phyloP scores from a whole-genome alignment of 176 grass and related monocot genomes.

The Oryza rufipogon region DNA sequence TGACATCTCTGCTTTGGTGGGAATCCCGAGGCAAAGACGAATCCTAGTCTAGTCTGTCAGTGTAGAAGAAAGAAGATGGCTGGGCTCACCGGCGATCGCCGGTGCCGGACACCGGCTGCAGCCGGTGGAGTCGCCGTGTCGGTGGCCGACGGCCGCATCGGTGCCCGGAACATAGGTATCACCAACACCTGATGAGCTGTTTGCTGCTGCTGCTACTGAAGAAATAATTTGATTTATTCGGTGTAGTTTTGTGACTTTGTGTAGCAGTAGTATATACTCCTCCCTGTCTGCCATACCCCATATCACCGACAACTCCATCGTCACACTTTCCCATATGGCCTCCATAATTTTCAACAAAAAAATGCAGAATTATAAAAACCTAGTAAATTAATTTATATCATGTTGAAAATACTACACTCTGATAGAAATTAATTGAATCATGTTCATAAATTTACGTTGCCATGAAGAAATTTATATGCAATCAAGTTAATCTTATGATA shows the following conservation, averaged over 20 bases:
- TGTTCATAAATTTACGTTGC: neutral
- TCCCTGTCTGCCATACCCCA: neutral
- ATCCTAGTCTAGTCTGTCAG: neutral
- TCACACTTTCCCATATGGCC: neutral
- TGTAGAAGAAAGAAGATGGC: neutral
- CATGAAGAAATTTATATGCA: neutral
- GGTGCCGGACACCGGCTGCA: conserved; percentile 20
- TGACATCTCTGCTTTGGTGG: conserved; percentile 36
- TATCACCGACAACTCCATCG: conserved; percentile 45
- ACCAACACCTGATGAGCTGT: conserved; percentile 42
- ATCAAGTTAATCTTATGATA: neutral
- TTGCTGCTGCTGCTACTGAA: conserved; percentile 8
- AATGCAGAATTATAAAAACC: neutral
- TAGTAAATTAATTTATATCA: neutral
- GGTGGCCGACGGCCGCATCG: conserved; percentile 53
- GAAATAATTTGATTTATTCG: conserved; percentile 4
- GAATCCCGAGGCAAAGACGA: conserved; percentile 30
- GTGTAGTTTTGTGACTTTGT: neutral
- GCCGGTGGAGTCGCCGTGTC: conserved; percentile 53
- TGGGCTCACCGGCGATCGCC: conserved; percentile 12
- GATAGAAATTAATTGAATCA: neutral
- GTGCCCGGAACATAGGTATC: conserved; percentile 15
- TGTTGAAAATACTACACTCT: neutral
- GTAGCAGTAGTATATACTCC: conserved; percentile 37
- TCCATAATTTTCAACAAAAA: neutral